Conservation (phyloP, 1,139 yeast genomes). For the Entelexis paramagnoliae region DNA sequence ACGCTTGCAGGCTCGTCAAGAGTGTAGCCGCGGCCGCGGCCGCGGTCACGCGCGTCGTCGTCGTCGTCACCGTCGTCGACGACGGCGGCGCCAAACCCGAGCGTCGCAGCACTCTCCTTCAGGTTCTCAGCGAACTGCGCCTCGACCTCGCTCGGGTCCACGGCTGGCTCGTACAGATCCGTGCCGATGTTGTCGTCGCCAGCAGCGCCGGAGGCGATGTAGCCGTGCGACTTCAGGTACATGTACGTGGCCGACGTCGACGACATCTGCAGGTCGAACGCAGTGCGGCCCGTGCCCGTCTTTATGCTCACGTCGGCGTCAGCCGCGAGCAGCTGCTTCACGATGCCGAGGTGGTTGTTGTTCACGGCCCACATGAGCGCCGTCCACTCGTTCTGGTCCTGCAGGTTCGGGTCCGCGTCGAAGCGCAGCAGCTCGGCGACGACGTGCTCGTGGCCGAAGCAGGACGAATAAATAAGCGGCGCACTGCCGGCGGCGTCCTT, state of each 20-base stretch:
- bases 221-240: conserved; percentile 23
- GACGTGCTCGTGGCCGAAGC: conserved; percentile 36
- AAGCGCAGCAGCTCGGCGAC: conserved; percentile 33
- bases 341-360: conserved; percentile 33
- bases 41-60: too few relatives aligned
- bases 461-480: conserved; percentile 35
- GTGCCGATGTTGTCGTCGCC: not conserved
- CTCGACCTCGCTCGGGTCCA: conserved; percentile 26
- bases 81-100: conserved; percentile 13
- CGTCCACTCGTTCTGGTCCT: conserved; percentile 37
- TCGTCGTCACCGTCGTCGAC: conserved; percentile 2
- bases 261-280: conserved; percentile 33
- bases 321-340: conserved; percentile 30
- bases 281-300: conserved; percentile 33
- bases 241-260: conserved; percentile 28
- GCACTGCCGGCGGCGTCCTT: conserved; percentile 35
- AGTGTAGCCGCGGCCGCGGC: not conserved
- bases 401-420: conserved; percentile 34
- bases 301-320: conserved; percentile 31
- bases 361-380: conserved; percentile 42
- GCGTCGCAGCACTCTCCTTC: conserved; percentile 15
- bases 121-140: conserved; percentile 20
- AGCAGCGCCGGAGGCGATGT: not conserved
- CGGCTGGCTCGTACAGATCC: conserved; percentile 30
- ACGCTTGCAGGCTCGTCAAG: not conserved